Conservation (phyloP, 2,329 filamentous ascomycete genomes). For the Nemania sp. region DNA sequence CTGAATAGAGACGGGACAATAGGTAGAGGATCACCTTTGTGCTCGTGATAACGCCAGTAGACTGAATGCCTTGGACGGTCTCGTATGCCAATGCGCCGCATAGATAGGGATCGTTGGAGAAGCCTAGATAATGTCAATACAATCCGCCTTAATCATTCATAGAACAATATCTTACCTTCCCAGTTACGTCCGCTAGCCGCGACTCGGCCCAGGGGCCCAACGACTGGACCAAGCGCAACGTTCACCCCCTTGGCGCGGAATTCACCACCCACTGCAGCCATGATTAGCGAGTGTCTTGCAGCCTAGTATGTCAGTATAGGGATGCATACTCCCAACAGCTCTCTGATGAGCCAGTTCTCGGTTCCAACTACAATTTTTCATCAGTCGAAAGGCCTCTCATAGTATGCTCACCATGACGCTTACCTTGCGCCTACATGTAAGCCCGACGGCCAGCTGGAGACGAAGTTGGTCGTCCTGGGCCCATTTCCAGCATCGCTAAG, state of each 20-base stretch:
- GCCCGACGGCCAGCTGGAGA: conserved; percentile 52
- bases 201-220: conserved; percentile 65
- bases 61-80: conserved; percentile 71
- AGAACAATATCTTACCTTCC: conserved; percentile 51
- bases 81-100: conserved; percentile 48
- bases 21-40: conserved; percentile 41
- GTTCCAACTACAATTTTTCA: conserved; percentile 60
- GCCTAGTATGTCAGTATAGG: background rate
- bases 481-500: conserved; percentile 42
- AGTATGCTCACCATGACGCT: background rate
- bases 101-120: conserved; percentile 63
- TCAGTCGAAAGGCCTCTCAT: background rate
- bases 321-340: conserved; percentile 57
- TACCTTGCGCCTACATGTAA: conserved; percentile 60
- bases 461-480: conserved; percentile 44
- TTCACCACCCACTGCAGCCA: conserved; percentile 65
- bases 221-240: conserved; percentile 75
- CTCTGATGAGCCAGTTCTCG: conserved; percentile 68
- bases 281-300: background rate
- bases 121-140: conserved; percentile 31
- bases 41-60: conserved; percentile 70
- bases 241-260: conserved; percentile 78
- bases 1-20: background rate
- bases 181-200: conserved; percentile 66
- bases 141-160: background rate